Percentiles rank a stretch among this genome's conserved stretches.
phyloP scores from a whole-genome alignment of 768 basidiomycete species.

The Imleria badia region DNA sequence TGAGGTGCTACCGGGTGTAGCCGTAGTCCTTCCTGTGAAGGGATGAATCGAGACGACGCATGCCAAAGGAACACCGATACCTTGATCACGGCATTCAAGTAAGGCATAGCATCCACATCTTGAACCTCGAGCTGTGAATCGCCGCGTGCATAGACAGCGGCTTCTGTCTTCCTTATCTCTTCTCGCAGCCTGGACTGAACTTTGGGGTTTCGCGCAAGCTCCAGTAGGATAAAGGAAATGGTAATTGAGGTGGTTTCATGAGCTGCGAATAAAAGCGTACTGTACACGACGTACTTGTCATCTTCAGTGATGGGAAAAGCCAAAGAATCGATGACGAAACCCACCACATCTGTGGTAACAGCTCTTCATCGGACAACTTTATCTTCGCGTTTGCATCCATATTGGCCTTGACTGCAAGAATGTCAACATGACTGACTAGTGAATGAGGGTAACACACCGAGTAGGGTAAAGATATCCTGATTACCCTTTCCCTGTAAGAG shows the following conservation, averaged over 20 bases:
- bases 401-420: constrained; percentile 20
- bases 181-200: constrained; percentile 58
- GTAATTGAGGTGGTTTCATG: constrained; percentile 63
- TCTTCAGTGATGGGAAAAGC: too few relatives aligned
- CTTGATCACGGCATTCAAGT: constrained; percentile 39
- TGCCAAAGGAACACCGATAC: constrained; percentile 2
- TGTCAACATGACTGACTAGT: not conserved
- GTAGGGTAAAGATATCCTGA: constrained; percentile 26
- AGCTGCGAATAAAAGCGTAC: constrained; percentile 45
- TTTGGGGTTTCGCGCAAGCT: constrained; percentile 55
- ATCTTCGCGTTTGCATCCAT: constrained; percentile 20
- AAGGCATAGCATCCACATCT: constrained; percentile 53
- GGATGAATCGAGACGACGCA: constrained; percentile 15
- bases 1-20: constrained; percentile 48
- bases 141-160: not conserved
- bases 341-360: constrained; percentile 17
- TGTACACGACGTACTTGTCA: constrained; percentile 11
- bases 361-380: constrained; percentile 15
- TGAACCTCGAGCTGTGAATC: constrained; percentile 5
- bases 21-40: constrained; percentile 42
- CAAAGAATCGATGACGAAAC: not conserved
- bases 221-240: constrained; percentile 57
- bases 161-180: constrained; percentile 10
- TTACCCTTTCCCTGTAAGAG: constrained; percentile 13
- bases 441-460: constrained; percentile 32